A percentile compares a stretch with the other conserved stretches of the same genome.
Conservation (phyloP, 306 rosid species). For the Rosa lucieae region DNA sequence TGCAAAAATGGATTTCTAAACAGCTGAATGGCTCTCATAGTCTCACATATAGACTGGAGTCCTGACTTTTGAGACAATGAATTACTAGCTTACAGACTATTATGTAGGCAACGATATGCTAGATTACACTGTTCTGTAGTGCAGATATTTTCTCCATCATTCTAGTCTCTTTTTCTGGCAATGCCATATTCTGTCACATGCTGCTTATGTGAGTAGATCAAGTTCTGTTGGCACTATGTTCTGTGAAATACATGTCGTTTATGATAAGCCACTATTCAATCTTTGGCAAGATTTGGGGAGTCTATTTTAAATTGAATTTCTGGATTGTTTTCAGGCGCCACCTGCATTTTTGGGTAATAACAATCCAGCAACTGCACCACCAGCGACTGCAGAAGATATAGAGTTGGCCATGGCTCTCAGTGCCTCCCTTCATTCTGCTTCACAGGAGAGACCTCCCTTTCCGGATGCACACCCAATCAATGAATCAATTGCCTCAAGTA, state of each 20-base stretch:
- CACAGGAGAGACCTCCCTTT: constrained; percentile 50
- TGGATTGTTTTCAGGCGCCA: constrained; percentile 43
- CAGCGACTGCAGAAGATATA: constrained; percentile 60
- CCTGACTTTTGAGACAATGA: neutral
- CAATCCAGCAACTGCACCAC: constrained; percentile 74
- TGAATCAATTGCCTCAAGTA: constrained; percentile 61
- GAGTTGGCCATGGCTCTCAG: constrained; percentile 68
- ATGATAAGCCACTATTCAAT: neutral
- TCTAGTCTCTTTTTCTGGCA: neutral
- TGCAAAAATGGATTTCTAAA: neutral
- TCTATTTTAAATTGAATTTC: constrained; percentile 19
- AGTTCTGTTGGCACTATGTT: neutral
- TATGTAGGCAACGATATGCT: neutral
- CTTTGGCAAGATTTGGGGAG: neutral
- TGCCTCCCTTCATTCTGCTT: constrained; percentile 67
- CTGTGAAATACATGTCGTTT: neutral
- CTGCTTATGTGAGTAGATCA: neutral
- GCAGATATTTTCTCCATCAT: neutral
- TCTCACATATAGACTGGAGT: neutral
- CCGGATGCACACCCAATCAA: constrained; percentile 41
- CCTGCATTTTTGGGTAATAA: constrained; percentile 64
- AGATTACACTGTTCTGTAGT: neutral
- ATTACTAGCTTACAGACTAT: neutral
- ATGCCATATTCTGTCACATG: neutral
- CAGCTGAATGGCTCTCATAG: neutral